Evolutionary conservation across 139 green algal species (phyloP).

Genomic region (Chlamydomonas schloesseri): DNA sequence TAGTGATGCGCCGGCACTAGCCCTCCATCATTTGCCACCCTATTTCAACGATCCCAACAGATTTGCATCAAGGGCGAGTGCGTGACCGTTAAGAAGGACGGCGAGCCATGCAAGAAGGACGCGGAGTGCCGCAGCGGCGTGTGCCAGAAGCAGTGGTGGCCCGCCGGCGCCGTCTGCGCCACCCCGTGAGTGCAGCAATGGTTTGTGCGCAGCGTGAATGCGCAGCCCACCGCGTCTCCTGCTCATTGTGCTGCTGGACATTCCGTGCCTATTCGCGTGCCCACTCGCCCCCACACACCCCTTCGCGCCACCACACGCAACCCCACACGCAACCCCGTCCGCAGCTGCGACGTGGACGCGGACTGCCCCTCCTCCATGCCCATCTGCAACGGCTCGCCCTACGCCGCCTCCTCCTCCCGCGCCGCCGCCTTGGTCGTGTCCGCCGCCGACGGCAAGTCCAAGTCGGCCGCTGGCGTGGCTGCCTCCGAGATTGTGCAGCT

Average conservation of each 20-base stretch:
- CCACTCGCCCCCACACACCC: too few relatives aligned
- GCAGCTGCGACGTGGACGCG: slow-evolving; percentile 1
- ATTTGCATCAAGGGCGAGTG: slow-evolving; percentile 31
- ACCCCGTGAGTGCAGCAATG: slow-evolving; percentile 47
- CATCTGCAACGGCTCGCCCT: slow-evolving; percentile 39
- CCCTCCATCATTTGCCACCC: too few relatives aligned
- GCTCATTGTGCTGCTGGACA: too few relatives aligned
- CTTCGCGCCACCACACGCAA: too few relatives aligned
- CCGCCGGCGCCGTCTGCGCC: slow-evolving; percentile 18
- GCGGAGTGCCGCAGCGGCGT: slow-evolving; percentile 24
- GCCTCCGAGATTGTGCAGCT: neutral
- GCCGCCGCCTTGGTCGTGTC: neutral
- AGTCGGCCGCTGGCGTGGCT: neutral
- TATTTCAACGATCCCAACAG: too few relatives aligned
- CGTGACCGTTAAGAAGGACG: slow-evolving; percentile 11
- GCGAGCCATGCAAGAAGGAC: neutral
- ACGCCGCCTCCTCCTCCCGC: neutral
- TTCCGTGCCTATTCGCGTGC: too few relatives aligned
- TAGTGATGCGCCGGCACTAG: too few relatives aligned
- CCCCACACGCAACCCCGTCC: neutral
- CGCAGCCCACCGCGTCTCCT: too few relatives aligned
- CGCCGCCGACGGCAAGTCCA: neutral
- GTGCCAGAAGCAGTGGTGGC: slow-evolving; percentile 37
- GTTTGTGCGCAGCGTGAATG: too few relatives aligned
- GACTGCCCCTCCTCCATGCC: slow-evolving; percentile 19